phyloP scores from a whole-genome alignment of 768 basidiomycete species.

The Serendipita indica region DNA sequence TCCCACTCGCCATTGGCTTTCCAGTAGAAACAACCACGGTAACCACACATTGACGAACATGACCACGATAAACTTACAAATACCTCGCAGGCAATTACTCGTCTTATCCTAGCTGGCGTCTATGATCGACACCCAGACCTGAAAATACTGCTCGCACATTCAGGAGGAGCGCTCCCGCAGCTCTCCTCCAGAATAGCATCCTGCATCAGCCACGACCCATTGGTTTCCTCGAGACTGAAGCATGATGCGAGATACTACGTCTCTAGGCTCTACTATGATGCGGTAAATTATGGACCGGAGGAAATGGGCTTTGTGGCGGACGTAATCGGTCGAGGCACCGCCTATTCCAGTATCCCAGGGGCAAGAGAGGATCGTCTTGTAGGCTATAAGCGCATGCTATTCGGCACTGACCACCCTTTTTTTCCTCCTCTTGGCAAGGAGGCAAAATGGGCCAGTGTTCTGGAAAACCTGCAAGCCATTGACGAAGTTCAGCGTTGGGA shows the following conservation, averaged over 20 bases:
- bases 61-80: background rate
- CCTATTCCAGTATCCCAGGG: slow-evolving; percentile 22
- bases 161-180: slow-evolving; percentile 70
- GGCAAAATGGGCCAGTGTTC: slow-evolving; percentile 72
- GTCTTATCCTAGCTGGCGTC: slow-evolving; percentile 66
- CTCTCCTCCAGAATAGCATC: slow-evolving; percentile 74
- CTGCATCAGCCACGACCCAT: slow-evolving; percentile 74
- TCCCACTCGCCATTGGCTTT: slow-evolving; percentile 76
- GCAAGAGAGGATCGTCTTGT: background rate
- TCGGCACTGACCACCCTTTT: slow-evolving; percentile 84
- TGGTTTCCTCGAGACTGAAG: slow-evolving; percentile 54
- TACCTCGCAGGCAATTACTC: slow-evolving; percentile 23
- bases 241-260: slow-evolving; percentile 70
- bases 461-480: slow-evolving; percentile 74
- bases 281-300: slow-evolving; percentile 78
- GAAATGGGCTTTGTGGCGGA: slow-evolving; percentile 69
- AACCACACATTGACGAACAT: slow-evolving; percentile 22
- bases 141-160: slow-evolving; percentile 70
- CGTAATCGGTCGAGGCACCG: slow-evolving; percentile 44
- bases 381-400: slow-evolving; percentile 27
- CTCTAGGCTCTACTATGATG: slow-evolving; percentile 57
- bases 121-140: slow-evolving; percentile 66
- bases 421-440: slow-evolving; percentile 59
- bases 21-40: slow-evolving; percentile 84
- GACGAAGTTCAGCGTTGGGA: slow-evolving; percentile 47